phyloP scores from a whole-genome alignment of 345 rosid species.

The Eucalyptus pauciflora region DNA sequence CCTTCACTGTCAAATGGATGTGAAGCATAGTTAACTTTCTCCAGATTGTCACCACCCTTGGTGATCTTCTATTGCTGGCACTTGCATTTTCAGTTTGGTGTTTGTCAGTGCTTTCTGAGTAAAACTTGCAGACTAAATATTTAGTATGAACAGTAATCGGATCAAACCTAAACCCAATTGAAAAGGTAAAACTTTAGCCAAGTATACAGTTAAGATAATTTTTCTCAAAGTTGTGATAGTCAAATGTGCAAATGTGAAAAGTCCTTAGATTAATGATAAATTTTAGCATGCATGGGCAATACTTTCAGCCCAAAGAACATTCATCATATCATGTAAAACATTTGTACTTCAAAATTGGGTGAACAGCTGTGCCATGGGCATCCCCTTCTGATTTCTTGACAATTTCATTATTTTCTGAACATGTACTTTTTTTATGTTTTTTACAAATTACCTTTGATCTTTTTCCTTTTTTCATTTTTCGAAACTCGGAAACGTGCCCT shows the following conservation, averaged over 20 bases:
- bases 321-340: background rate
- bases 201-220: background rate
- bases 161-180: background rate
- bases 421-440: background rate
- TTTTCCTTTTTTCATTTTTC: background rate
- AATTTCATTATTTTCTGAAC: background rate
- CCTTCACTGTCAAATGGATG: background rate
- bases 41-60: background rate
- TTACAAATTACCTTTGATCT: background rate
- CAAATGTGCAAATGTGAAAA: background rate
- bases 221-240: background rate
- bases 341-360: background rate
- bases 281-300: background rate
- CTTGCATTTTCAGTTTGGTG: background rate
- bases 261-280: background rate
- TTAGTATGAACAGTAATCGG: background rate
- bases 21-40: background rate
- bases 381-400: background rate
- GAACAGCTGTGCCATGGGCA: background rate
- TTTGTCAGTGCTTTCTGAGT: background rate
- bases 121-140: background rate
- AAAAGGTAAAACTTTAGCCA: background rate
- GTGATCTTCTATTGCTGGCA: background rate
- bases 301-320: background rate
- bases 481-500: background rate